Conservation (phyloP, 768 basidiomycete species). For the Leccinum disarticulatum region DNA sequence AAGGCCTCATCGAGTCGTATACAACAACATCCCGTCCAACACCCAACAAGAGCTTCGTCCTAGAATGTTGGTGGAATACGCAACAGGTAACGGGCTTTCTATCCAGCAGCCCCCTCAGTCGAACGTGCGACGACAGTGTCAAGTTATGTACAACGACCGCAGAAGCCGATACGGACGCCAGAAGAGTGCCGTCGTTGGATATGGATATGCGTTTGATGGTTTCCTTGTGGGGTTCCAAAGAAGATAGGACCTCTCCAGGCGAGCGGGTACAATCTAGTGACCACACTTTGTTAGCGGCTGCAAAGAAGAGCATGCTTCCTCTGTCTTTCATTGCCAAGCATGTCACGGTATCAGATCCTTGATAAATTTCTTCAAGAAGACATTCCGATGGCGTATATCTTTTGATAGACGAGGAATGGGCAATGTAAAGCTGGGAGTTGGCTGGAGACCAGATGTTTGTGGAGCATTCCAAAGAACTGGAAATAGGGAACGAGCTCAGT, state of each 20-base stretch:
- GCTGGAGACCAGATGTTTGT: slow-evolving; percentile 54
- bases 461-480: slow-evolving; percentile 29
- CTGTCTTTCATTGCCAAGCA: slow-evolving; percentile 36
- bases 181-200: slow-evolving; percentile 55
- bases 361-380: slow-evolving; percentile 44
- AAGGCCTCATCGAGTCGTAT: slow-evolving; percentile 62
- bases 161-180: slow-evolving; percentile 54
- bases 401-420: slow-evolving; percentile 47
- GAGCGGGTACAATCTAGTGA: slow-evolving; percentile 47
- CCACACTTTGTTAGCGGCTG: slow-evolving; percentile 44
- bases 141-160: slow-evolving; percentile 64
- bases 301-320: slow-evolving; percentile 47
- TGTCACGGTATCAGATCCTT: slow-evolving; percentile 26
- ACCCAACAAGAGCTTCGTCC: slow-evolving; percentile 59
- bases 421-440: slow-evolving; percentile 53
- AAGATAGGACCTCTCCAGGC: slow-evolving; percentile 42
- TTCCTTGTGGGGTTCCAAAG: slow-evolving; percentile 51
- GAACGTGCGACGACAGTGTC: slow-evolving; percentile 48
- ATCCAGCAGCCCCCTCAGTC: slow-evolving; percentile 53
- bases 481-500: slow-evolving; percentile 42
- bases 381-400: slow-evolving; percentile 52
- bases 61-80: slow-evolving; percentile 61
- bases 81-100: slow-evolving; percentile 46
- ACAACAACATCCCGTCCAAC: slow-evolving; percentile 52
- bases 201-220: slow-evolving; percentile 54